Evolutionary conservation across 305 asterid genomes (phyloP).

Genomic region (Stenogyne calaminthoides): DNA sequence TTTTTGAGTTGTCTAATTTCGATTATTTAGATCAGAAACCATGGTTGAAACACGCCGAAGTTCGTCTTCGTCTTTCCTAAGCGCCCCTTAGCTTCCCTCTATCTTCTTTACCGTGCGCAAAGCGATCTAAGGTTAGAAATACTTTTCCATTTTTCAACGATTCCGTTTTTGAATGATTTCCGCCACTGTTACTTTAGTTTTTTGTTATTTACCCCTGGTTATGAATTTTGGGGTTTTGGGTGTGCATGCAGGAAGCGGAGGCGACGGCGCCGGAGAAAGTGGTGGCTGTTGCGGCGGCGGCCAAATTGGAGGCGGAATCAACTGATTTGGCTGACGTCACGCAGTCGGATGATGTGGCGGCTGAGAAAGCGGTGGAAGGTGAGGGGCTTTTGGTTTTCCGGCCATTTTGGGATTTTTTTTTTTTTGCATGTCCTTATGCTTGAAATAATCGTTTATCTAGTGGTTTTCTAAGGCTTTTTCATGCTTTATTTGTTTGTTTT

Average conservation of each 20-base stretch:
- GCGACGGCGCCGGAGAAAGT: conserved; percentile 36
- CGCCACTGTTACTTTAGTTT: neutral
- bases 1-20: neutral
- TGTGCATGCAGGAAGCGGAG: conserved; percentile 51
- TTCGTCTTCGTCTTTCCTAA: conserved; percentile 62
- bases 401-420: neutral
- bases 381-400: conserved; percentile 22
- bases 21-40: conserved; percentile 36
- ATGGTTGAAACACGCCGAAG: conserved; percentile 79
- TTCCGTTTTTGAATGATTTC: neutral
- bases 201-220: conserved; percentile 5
- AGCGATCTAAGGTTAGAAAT: conserved; percentile 64
- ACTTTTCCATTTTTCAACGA: neutral
- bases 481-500: neutral
- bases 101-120: conserved; percentile 48
- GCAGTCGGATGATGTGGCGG: conserved; percentile 39
- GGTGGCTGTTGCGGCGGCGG: conserved; percentile 30
- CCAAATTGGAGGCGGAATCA: conserved; percentile 58
- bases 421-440: conserved; percentile 34
- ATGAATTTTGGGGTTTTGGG: conserved; percentile 20
- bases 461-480: neutral
- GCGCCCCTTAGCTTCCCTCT: conserved; percentile 48
- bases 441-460: conserved; percentile 11
- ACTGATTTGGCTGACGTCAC: conserved; percentile 53
- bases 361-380: conserved; percentile 42